Percentiles rank a stretch among this genome's conserved stretches.
phyloP scores from a whole-genome alignment of 2,329 filamentous ascomycete genomes.

The Aureobasidium pullulans region DNA sequence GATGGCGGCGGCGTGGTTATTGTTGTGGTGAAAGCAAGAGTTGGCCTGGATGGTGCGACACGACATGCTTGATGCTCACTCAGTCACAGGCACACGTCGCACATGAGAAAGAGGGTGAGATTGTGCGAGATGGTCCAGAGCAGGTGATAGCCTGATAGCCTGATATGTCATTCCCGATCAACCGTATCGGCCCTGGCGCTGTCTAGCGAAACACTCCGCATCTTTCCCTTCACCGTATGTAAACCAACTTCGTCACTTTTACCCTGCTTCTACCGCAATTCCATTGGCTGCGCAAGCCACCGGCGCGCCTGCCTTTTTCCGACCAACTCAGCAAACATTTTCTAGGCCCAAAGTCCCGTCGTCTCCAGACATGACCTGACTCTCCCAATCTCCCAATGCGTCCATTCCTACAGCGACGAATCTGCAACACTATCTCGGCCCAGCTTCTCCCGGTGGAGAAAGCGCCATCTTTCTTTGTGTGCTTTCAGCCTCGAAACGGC shows the following conservation, averaged over 20 bases:
- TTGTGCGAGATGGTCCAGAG: neutral
- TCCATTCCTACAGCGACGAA: neutral
- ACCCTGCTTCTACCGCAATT: neutral
- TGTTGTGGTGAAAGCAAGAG: neutral
- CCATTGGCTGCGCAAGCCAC: neutral
- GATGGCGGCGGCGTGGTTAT: neutral
- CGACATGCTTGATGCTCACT: constrained; percentile 2
- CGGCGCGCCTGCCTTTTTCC: neutral
- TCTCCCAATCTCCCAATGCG: neutral
- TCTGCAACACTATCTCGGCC: neutral
- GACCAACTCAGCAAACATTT: neutral
- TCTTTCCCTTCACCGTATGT: too few species aligned
- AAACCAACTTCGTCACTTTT: neutral
- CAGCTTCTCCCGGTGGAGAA: neutral
- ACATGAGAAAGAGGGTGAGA: neutral
- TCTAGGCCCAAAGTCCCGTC: neutral
- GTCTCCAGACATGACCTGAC: constrained; percentile 2
- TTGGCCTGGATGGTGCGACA: neutral
- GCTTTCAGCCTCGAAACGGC: constrained; percentile 3
- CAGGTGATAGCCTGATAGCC: neutral
- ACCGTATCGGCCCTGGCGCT: neutral
- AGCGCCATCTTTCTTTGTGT: constrained; percentile 1
- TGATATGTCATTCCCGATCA: constrained; percentile 6
- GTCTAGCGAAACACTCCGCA: neutral
- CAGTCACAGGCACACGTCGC: constrained; percentile 1